Conservation (phyloP, 2,329 filamentous ascomycete species). For the Sphaceloma murrayae region DNA sequence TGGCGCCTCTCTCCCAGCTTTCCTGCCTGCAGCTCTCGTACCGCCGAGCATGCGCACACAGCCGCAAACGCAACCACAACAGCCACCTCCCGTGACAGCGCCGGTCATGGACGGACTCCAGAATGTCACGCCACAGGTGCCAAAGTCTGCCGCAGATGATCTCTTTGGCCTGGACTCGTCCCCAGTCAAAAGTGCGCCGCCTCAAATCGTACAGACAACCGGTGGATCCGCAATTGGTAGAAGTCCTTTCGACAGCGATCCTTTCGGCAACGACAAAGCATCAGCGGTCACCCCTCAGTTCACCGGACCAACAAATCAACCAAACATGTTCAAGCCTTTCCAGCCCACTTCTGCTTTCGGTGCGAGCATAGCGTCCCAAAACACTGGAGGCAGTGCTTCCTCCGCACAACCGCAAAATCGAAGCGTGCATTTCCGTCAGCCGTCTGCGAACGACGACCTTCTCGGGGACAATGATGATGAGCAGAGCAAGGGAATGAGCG, state of each 20-base stretch:
- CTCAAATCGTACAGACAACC: constrained; percentile 59
- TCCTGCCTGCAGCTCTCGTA: constrained; percentile 70
- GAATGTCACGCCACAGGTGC: constrained; percentile 38
- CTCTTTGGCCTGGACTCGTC: constrained; percentile 74
- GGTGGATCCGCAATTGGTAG: constrained; percentile 52
- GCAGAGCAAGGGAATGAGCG: constrained; percentile 75
- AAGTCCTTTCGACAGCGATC: constrained; percentile 46
- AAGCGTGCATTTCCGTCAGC: constrained; percentile 29
- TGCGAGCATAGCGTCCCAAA: constrained; percentile 65
- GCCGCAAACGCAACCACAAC: constrained; percentile 42
- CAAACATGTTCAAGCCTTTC: constrained; percentile 72
- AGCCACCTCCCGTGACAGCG: constrained; percentile 34
- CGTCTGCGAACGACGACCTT: constrained; percentile 63
- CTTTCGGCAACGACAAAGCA: constrained; percentile 48
- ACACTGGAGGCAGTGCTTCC: constrained; percentile 53
- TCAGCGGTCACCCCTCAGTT: constrained; percentile 25
- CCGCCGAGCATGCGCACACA: constrained; percentile 74
- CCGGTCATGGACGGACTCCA: constrained; percentile 45
- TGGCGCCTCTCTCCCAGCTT: constrained; percentile 58
- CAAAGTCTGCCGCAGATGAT: constrained; percentile 83
- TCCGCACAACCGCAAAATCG: constrained; percentile 33
- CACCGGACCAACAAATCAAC: constrained; percentile 25
- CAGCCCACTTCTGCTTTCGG: constrained; percentile 88
- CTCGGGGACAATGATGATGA: constrained; percentile 86
- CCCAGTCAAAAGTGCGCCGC: constrained; percentile 35